A percentile compares a stretch with the other conserved stretches of the same genome.
phyloP scores from a whole-genome alignment of 805 yeast species.

The Metschnikowia cubensis region DNA sequence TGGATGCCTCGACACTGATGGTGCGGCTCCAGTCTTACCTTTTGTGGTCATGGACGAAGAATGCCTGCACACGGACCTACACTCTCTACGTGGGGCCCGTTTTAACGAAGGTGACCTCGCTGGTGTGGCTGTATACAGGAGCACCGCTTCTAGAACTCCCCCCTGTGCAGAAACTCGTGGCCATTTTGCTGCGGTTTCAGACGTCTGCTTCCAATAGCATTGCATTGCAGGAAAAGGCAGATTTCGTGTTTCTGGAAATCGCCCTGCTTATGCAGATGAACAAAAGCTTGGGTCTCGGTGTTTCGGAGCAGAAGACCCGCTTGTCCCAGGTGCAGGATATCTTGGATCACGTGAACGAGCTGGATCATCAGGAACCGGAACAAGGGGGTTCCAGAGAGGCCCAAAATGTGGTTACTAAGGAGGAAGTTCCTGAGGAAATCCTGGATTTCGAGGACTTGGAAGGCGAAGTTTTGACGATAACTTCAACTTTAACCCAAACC shows the following conservation, averaged over 20 bases:
- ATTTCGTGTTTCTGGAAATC: constrained; percentile 13
- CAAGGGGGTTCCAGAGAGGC: not conserved
- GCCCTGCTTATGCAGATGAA: constrained; percentile 6
- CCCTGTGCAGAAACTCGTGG: not conserved
- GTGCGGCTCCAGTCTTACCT: constrained; percentile 3
- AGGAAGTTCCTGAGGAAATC: not conserved
- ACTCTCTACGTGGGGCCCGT: constrained; percentile 2
- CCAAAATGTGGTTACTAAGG: not conserved
- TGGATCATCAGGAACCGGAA: not conserved
- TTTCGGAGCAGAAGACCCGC: constrained; percentile 3
- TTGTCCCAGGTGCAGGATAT: constrained; percentile 7
- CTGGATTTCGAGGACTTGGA: not conserved
- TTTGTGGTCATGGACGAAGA: not conserved
- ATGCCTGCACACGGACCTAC: not conserved
- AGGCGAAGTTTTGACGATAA: not conserved
- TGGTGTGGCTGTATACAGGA: not conserved
- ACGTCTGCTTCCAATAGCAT: constrained; percentile 5
- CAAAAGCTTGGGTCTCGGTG: not conserved
- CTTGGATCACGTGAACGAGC: constrained; percentile 8
- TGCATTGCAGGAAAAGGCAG: constrained; percentile 13
- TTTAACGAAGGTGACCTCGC: not conserved
- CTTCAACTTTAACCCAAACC: constrained; percentile 10
- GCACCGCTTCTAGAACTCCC: not conserved
- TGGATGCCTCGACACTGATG: constrained; percentile 3
- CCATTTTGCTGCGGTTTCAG: constrained; percentile 2